Evolutionary conservation across 176 grass and related monocot genomes (phyloP), one percentile per base, ranked within the genome.

Genomic region (Dendrocalamus sinicus): DNA sequence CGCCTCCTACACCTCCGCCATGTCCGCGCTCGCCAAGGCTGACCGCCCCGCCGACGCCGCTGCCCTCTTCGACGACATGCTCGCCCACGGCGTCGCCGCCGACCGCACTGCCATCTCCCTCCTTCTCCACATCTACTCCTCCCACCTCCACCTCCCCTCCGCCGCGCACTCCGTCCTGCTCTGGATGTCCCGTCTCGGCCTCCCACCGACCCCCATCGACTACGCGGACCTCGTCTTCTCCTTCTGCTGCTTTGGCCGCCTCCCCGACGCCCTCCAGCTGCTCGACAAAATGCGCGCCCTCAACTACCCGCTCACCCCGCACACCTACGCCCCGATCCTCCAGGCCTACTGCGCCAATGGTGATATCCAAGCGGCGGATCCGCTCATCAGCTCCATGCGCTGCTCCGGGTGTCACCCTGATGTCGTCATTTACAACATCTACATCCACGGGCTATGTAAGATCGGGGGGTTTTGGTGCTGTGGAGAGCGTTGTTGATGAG

Each of bases 51-150:
- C 78, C 37, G 91, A 98, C 12, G 96, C 93, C 37, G 88, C 86
- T 12, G 78, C 88, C 30, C 89, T 98, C 81, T 98, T 98, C 88
- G 88, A 92, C 40, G 86, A 98, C 83, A 98, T 95, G 96, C 79
- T 98, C 70, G 78, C 87, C 45, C 58, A 81, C 70, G 91, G 96
- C 37, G 60, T 98, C 28, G 50, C 74, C 0, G 93, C 88, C 9
- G 85, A 95, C 54, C 35, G 88, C 37, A n/a, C 50, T 13, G 82
- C 90, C 51, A 89, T 91, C 76, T 95, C 93, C 50, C 74, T 92
- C 57, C 86, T 98, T n/a, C n/a, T n/a, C 62, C 91, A 98, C 86
- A 64, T 94, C 75, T 98, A 95, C 83, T 83, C 96, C 68, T 95
- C 92, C 70, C 92, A 98, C 70, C 92, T 98, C 17, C 67, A 60